phyloP scores from a whole-genome alignment of 306 rosid genomes.

The Corylus heterophylla region DNA sequence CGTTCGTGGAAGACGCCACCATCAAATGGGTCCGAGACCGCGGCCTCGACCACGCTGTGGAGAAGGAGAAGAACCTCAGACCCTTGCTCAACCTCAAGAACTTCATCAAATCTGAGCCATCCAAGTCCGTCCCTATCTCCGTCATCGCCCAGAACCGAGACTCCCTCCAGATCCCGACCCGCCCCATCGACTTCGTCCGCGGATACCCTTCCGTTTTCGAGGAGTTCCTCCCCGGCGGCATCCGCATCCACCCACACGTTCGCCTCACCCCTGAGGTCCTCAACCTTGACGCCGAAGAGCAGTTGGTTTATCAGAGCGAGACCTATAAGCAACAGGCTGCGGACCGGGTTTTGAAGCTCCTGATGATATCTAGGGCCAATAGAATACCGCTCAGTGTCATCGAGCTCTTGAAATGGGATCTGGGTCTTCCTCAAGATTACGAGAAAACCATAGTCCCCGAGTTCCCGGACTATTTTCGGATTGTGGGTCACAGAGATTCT shows the following conservation, averaged over 20 bases:
- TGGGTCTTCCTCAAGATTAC: slow-evolving; percentile 73
- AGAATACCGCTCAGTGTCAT: slow-evolving; percentile 48
- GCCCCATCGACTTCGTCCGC: slow-evolving; percentile 68
- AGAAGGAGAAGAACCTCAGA: slow-evolving; percentile 63
- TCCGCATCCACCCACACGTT: slow-evolving; percentile 50
- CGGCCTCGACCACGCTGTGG: slow-evolving; percentile 89
- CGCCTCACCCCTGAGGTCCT: slow-evolving; percentile 51
- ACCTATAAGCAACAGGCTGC: slow-evolving; percentile 57
- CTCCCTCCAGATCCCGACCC: slow-evolving; percentile 54
- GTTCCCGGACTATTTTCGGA: slow-evolving; percentile 73
- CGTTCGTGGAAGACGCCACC: slow-evolving; percentile 39
- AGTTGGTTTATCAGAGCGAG: slow-evolving; percentile 43
- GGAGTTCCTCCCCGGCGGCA: slow-evolving; percentile 55
- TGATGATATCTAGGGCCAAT: slow-evolving; percentile 61
- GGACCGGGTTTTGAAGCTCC: slow-evolving; percentile 57
- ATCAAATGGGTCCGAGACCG: slow-evolving; percentile 72
- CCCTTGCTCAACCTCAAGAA: slow-evolving; percentile 55
- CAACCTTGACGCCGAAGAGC: slow-evolving; percentile 53
- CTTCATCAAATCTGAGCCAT: slow-evolving; percentile 63
- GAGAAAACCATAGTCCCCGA: slow-evolving; percentile 46
- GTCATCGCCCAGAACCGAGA: slow-evolving; percentile 41
- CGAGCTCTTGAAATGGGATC: slow-evolving; percentile 64
- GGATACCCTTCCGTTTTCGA: slow-evolving; percentile 64
- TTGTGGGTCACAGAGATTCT: slow-evolving; percentile 21
- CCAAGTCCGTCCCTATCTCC: slow-evolving; percentile 75